A percentile compares a stretch with the other conserved stretches of the same genome.
Conservation (phyloP, 2,329 filamentous ascomycete species). For the Fusarium sp. region DNA sequence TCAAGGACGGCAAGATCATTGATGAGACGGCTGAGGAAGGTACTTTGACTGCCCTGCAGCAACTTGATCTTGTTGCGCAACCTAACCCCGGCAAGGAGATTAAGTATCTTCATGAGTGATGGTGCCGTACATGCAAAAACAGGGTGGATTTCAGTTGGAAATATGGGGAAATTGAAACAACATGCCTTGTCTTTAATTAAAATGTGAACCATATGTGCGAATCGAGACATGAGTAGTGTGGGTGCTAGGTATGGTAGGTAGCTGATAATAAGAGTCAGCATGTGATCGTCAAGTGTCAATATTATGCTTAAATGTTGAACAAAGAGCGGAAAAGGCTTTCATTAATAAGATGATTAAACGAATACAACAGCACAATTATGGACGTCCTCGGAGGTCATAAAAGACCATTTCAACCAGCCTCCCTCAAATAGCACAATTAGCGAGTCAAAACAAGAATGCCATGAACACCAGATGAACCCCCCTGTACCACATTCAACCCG, state of each 20-base stretch:
- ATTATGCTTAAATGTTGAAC: too few relatives aligned
- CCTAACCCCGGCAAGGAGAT: background rate
- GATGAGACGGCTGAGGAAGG: constrained; percentile 1
- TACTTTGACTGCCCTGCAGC: background rate
- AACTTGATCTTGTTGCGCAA: background rate
- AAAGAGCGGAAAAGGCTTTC: too few relatives aligned
- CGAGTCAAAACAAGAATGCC: too few relatives aligned
- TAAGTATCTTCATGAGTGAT: constrained; percentile 3
- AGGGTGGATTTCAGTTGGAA: background rate
- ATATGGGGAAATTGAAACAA: background rate
- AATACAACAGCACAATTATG: too few relatives aligned
- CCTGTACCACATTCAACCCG: too few relatives aligned
- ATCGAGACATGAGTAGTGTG: background rate
- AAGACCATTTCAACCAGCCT: too few relatives aligned
- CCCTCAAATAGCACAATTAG: too few relatives aligned
- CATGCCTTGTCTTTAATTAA: background rate
- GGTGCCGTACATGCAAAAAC: background rate
- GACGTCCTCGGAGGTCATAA: too few relatives aligned
- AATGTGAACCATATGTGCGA: background rate
- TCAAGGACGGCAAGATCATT: background rate
- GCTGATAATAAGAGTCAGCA: too few relatives aligned
- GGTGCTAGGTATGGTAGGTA: background rate
- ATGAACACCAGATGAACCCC: too few relatives aligned
- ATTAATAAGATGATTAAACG: too few relatives aligned
- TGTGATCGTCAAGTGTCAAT: too few relatives aligned